phyloP scores from a whole-genome alignment of 2,329 filamentous ascomycete species.

The Passalora sequoiae region DNA sequence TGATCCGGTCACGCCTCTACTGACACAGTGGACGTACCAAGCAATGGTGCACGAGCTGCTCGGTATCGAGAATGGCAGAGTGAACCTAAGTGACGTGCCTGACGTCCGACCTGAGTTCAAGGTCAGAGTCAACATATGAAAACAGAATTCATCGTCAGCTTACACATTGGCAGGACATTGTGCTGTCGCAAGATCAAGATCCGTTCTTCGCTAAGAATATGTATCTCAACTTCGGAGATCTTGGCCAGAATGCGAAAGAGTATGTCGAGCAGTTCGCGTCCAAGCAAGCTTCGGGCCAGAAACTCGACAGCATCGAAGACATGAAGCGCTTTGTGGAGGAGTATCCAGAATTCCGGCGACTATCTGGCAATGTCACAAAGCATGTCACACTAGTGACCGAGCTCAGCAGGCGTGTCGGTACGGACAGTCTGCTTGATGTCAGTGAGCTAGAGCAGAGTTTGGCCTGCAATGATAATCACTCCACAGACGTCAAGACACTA shows the following conservation, averaged over 20 bases:
- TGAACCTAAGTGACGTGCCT: constrained; percentile 65
- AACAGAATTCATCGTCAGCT: constrained; percentile 1
- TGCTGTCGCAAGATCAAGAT: constrained; percentile 92
- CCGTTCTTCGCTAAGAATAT: constrained; percentile 99
- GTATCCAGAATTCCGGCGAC: constrained; percentile 93
- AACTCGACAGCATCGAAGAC: constrained; percentile 93
- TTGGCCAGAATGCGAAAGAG: constrained; percentile 95
- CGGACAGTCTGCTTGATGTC: constrained; percentile 86
- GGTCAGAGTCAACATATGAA: constrained; percentile 9
- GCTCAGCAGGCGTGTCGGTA: constrained; percentile 78
- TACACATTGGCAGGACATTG: constrained; percentile 64
- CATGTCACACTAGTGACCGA: constrained; percentile 95
- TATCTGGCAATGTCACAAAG: constrained; percentile 97
- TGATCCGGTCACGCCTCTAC: constrained; percentile 86
- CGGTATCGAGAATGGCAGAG: constrained; percentile 90
- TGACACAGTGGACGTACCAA: constrained; percentile 99
- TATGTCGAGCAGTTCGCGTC: constrained; percentile 98
- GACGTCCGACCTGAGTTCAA: constrained; percentile 31
- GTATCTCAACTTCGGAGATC: constrained; percentile 94
- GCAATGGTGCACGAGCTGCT: constrained; percentile 99
- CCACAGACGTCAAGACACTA: constrained; percentile 82
- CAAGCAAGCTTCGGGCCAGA: constrained; percentile 92
- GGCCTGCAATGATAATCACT: constrained; percentile 94
- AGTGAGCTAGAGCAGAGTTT: constrained; percentile 95
- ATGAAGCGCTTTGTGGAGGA: constrained; percentile 99